These are phyloP conservation scores for Huntiella abstrusa DNA, from an alignment of 2,329 filamentous ascomycete genomes.

Conservation along the genomic window DNA sequence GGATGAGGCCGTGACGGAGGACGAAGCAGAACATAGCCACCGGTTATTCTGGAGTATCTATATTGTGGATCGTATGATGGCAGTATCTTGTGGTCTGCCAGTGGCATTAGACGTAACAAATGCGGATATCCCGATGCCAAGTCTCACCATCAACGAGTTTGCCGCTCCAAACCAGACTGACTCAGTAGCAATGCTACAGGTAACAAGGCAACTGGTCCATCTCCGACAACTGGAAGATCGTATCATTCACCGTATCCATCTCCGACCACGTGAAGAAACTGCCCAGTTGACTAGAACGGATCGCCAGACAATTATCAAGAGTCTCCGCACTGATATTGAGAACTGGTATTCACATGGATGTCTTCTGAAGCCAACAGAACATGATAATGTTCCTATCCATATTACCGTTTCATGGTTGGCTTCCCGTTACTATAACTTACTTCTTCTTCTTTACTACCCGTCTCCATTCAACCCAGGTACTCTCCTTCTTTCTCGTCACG, in stretches of 20 bases:
- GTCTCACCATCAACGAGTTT: slow-evolving; percentile 27
- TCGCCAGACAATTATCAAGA: slow-evolving; percentile 17
- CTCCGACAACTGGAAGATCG: slow-evolving; percentile 25
- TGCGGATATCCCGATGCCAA: slow-evolving; percentile 23
- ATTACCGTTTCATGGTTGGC: slow-evolving; percentile 26
- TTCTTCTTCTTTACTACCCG: slow-evolving; percentile 25
- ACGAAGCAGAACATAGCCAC: slow-evolving; percentile 19
- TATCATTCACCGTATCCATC: slow-evolving; percentile 21
- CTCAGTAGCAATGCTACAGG: slow-evolving; percentile 24
- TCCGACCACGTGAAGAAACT: slow-evolving; percentile 17
- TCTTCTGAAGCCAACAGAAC: slow-evolving; percentile 23
- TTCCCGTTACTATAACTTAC: slow-evolving; percentile 25
- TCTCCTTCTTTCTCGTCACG: slow-evolving; percentile 16
- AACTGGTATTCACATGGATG: slow-evolving; percentile 29
- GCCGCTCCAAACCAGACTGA: slow-evolving; percentile 20
- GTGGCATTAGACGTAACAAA: slow-evolving; percentile 22
- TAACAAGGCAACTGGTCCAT: slow-evolving; percentile 26
- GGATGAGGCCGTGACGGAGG: slow-evolving; percentile 15
- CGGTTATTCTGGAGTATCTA: slow-evolving; percentile 28
- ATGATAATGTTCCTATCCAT: slow-evolving; percentile 26
- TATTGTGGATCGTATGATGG: slow-evolving; percentile 27
- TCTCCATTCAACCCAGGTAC: slow-evolving; percentile 22
- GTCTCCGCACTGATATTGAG: slow-evolving; percentile 24
- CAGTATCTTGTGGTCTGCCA: slow-evolving; percentile 23
- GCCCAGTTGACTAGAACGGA: slow-evolving; percentile 18